Percentiles rank a stretch among this genome's conserved stretches.
phyloP scores from a whole-genome alignment of 169 alveolate species.

The Eimeria falciformis region DNA sequence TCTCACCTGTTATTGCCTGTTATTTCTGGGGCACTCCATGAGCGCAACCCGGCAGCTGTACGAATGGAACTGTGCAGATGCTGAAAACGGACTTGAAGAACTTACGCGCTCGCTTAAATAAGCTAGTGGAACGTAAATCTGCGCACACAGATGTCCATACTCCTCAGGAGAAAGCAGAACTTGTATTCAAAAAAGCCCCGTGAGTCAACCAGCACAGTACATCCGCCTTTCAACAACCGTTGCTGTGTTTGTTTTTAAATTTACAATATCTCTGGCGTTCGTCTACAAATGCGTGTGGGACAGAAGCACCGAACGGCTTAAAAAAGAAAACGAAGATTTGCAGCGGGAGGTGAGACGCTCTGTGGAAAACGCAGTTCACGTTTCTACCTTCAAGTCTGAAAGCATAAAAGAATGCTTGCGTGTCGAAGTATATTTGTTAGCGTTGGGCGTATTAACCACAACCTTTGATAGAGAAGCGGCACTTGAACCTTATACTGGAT shows the following conservation, averaged over 20 bases:
- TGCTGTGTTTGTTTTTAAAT: neutral
- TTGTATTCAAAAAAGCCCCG: conserved; percentile 12
- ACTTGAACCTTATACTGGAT: too few species aligned
- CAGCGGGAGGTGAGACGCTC: conserved; percentile 32
- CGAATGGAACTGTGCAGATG: neutral
- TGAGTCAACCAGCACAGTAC: neutral
- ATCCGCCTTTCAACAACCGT: neutral
- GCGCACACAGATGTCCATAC: neutral
- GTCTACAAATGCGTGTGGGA: neutral
- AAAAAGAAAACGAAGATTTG: conserved; percentile 44
- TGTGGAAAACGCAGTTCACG: neutral
- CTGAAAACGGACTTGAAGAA: conserved; percentile 47
- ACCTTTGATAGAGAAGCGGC: too few species aligned
- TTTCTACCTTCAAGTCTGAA: too few species aligned
- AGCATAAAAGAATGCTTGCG: too few species aligned
- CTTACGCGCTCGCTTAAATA: conserved; percentile 4
- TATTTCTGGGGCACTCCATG: too few species aligned
- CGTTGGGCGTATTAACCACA: too few species aligned
- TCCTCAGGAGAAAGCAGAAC: neutral
- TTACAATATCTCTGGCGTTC: neutral
- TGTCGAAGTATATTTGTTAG: too few species aligned
- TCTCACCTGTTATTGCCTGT: too few species aligned
- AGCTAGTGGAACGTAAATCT: neutral
- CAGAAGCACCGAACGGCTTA: conserved; percentile 68
- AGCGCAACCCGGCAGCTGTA: neutral